A percentile compares a stretch with the other conserved stretches of the same genome.
Evolutionary conservation across 2,329 filamentous ascomycete genomes (phyloP).

Genomic region (Rutstroemia sp.): DNA sequence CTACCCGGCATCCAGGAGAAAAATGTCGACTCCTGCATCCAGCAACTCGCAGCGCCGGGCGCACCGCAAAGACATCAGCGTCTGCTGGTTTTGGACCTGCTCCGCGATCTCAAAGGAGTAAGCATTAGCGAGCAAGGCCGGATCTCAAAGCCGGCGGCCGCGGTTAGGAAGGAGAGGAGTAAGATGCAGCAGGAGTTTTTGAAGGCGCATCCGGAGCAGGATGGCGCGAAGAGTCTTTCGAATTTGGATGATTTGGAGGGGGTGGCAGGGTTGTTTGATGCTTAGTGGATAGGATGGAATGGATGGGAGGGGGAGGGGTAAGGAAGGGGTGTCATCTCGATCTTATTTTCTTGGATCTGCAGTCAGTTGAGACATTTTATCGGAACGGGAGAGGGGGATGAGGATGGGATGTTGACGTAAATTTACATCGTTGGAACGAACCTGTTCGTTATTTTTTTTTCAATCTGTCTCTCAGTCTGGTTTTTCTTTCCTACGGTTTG

Average conservation of each 20-base stretch:
- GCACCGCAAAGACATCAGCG: conserved; percentile 69
- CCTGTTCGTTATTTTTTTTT: no score
- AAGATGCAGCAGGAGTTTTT: conserved; percentile 62
- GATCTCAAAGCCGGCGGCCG: conserved; percentile 49
- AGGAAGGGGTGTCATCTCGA: background rate
- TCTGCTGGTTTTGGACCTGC: conserved; percentile 71
- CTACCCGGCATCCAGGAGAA: conserved; percentile 67
- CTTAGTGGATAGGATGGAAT: background rate
- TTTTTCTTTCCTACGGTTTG: no score
- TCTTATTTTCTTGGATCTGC: no score
- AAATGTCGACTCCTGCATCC: conserved; percentile 59
- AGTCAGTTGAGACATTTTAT: no score
- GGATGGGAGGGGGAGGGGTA: no score
- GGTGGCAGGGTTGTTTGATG: conserved; percentile 27
- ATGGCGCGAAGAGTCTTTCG: background rate
- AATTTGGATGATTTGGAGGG: conserved; percentile 22
- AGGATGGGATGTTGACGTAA: background rate
- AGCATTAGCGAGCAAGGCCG: conserved; percentile 92
- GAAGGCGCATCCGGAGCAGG: conserved; percentile 35
- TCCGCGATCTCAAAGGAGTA: conserved; percentile 81
- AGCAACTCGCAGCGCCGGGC: conserved; percentile 49
- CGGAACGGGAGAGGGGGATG: no score
- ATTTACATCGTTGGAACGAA: no score
- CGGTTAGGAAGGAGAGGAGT: conserved; percentile 40
- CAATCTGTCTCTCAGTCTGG: no score